A percentile compares a stretch with the other conserved stretches of the same genome.
These are phyloP conservation scores for Fusarium sp. DNA, from an alignment of 2,329 filamentous ascomycete species.

Conservation along the genomic window DNA sequence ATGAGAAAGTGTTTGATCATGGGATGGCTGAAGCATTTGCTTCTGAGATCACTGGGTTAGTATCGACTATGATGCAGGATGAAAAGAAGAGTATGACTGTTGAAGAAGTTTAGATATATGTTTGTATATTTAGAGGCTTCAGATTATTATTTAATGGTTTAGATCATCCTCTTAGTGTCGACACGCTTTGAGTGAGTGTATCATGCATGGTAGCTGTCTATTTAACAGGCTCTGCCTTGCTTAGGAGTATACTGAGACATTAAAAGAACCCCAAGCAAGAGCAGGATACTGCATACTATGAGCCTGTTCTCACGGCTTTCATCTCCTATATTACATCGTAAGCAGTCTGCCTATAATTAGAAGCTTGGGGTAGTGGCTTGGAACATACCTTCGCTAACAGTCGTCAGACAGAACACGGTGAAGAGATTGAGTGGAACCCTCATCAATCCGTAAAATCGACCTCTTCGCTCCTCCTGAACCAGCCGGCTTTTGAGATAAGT, in stretches of 20 bases:
- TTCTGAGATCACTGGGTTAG: neutral
- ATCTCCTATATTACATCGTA: rapidly evolving
- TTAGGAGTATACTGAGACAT: neutral
- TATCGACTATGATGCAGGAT: neutral
- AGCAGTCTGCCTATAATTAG: rapidly evolving
- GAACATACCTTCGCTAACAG: neutral
- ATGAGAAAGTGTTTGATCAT: neutral
- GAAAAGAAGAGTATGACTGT: neutral
- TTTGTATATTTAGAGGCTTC: neutral
- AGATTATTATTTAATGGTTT: neutral
- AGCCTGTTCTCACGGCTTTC: neutral
- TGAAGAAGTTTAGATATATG: neutral
- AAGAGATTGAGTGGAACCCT: neutral
- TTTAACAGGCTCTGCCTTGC: neutral
- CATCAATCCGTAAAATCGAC: neutral
- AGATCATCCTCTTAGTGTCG: rapidly evolving
- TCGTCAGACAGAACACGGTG: neutral
- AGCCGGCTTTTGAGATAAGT: neutral
- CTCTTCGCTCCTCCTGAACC: neutral
- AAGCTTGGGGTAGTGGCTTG: rapidly evolving
- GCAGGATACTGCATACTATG: neutral
- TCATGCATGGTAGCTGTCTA: neutral
- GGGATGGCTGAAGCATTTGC: neutral
- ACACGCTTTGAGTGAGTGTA: rapidly evolving
- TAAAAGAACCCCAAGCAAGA: neutral